Base-by-base conservation (phyloP, 768 basidiomycete species). In the Kwoniella newhampshirensis region DNA sequence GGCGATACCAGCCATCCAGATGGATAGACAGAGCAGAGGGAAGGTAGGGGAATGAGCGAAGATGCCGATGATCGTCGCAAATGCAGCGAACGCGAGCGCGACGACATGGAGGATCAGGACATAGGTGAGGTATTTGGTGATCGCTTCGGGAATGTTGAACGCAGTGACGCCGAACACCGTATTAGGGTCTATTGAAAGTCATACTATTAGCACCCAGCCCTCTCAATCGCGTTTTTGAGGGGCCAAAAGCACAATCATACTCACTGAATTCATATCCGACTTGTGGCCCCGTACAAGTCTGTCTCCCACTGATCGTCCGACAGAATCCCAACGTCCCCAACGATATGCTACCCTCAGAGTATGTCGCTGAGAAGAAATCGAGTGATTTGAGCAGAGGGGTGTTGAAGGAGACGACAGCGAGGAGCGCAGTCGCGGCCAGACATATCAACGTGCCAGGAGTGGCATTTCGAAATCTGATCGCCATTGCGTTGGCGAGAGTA, bases 301-400 rank as follows among this genome's bases (percentile, higher is more conserved):
- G 25, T 21, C 51, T 54, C 40, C 71, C 70, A 20, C 43, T 32
- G 11, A 54, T 12, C 12, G 46, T 55, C 9, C 86, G 48, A 73
- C 94, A 99, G 70, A 91, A 98, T 0, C 94, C 94, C 49, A 96
- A 78, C 0, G 89, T 89, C 8, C 94, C 94, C 69, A 99, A 87
- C 0, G 84, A 89, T 28, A 94, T 83, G 13, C 46, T 51, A 7
- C 70, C 70, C 46, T 77, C 80, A 43, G 64, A 68, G 13, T 64
- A 73, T 1, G 41, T 67, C 9, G 77, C 77, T 30, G 64, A 85
- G 70, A 97, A 85, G 78, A 98, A 94, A 79, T 82, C 92, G 40
- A 97, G 79, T 1, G 87, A 86, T 76, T 90, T 94, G 81, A 96
- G 81, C 71, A 85, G 84, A 0, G 94, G 96, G 8, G 91, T 89